Base-by-base conservation (phyloP, 2,329 filamentous ascomycete genomes). In the Neofusicoccum kwambonambiense region DNA sequence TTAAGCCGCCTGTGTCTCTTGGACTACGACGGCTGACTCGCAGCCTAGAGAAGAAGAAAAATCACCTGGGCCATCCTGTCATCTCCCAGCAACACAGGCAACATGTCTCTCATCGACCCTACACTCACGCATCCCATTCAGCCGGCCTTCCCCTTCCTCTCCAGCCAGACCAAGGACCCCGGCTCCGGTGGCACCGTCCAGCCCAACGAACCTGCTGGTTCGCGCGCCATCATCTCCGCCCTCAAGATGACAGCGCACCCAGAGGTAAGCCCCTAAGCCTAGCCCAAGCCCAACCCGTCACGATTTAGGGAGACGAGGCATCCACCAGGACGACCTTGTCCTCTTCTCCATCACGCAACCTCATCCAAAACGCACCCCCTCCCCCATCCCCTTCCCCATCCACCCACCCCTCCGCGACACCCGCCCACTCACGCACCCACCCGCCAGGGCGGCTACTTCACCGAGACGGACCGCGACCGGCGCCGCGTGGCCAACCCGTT, bases 401-500 rank as follows among this genome's bases (percentile, higher is more conserved):
- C 22, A 22, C 22, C 22, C 22, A 22, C 27, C 27, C 27, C 27
- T 31, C 1, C 27, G 5, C 27, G 27, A 5, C 1, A 31, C 6
- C 27, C 27, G 5, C 27, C 27, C 9, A 19, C 11, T 12, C 4
- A 51, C 7, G n/a, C 31, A 51, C 13, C 3, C 13, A 34, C 37
- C 37, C 8, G 35, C 0, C 83, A 85, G 64, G 84, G 83, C 51
- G 83, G 83, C 17, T 84, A 78, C 69, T 85, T 75, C 68, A 60
- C 77, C 60, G 76, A 85, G 68, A 83, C 79, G 0, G 84, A 82
- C 67, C 75, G 77, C 47, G 83, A 85, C 70, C 3, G 69, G 0
- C 64, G 68, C 0, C 63, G 65, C 2, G 78, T 90, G 17, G 81
- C 86, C 0, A 87, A 86, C 34, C 84, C 85, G 0, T 87, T 86